Percentiles rank a stretch among this genome's conserved stretches.
Evolutionary conservation across 257 asterid genomes (phyloP).

Genomic region (Verbascum thapsus): DNA sequence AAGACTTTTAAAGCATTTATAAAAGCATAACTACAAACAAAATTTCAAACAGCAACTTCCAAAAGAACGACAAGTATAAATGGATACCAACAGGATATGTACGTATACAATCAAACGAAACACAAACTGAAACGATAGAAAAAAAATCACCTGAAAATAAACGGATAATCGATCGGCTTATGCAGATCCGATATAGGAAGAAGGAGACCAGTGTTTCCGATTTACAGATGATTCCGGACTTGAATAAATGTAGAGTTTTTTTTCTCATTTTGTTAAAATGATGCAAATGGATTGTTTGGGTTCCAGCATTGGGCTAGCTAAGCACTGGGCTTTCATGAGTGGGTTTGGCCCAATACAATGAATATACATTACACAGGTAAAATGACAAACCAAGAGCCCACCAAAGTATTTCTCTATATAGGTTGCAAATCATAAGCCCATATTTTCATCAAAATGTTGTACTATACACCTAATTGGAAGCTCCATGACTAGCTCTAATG

Average conservation of each 20-base stretch:
- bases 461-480: too few species aligned
- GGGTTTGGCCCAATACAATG: neutral
- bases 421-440: too few species aligned
- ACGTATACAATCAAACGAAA: too few species aligned
- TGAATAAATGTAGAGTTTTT: conserved; percentile 19
- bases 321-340: conserved; percentile 25
- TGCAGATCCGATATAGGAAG: conserved; percentile 37
- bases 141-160: conserved; percentile 24
- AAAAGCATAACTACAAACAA: neutral
- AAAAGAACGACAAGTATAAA: neutral
- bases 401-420: neutral
- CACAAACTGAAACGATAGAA: neutral
- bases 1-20: neutral
- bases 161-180: conserved; percentile 17
- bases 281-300: neutral
- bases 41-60: neutral
- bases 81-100: neutral
- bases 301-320: neutral
- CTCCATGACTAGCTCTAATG: too few species aligned
- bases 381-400: neutral
- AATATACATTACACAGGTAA: too few species aligned
- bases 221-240: conserved; percentile 15
- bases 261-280: too few species aligned
- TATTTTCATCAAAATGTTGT: too few species aligned
- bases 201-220: conserved; percentile 29